Conservation (phyloP, 192 early-diverging fungal genomes). For the Coemansia sp. region DNA sequence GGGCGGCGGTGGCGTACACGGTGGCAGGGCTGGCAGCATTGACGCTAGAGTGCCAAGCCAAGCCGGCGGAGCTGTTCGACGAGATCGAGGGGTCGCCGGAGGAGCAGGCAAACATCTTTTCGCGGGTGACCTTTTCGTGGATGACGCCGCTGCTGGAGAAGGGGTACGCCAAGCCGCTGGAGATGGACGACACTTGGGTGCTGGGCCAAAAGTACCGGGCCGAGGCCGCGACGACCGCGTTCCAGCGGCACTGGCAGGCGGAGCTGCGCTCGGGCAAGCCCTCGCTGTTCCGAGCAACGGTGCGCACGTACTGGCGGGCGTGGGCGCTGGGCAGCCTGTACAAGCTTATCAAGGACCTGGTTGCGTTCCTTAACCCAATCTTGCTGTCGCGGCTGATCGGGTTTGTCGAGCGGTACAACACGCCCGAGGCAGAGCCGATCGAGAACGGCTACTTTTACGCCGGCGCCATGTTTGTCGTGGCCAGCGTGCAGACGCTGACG, state of each 20-base stretch:
- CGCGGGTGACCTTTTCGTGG: constrained; percentile 80
- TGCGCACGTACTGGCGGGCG: constrained; percentile 61
- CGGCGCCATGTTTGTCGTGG: constrained; percentile 72
- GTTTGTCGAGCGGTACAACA: constrained; percentile 60
- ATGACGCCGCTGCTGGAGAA: constrained; percentile 79
- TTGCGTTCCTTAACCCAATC: constrained; percentile 80
- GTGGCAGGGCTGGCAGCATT: constrained; percentile 27
- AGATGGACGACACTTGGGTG: constrained; percentile 74
- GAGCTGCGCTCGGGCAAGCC: constrained; percentile 61
- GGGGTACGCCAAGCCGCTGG: constrained; percentile 69
- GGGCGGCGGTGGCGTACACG: constrained; percentile 13
- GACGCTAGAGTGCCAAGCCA: constrained; percentile 30
- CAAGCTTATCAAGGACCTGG: constrained; percentile 74
- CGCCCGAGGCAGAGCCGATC: constrained; percentile 54
- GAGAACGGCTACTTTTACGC: constrained; percentile 80
- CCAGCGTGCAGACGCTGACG: constrained; percentile 73
- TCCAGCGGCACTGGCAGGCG: constrained; percentile 69
- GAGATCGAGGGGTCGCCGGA: constrained; percentile 60
- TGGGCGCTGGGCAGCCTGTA: constrained; percentile 74
- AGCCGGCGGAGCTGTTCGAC: constrained; percentile 19
- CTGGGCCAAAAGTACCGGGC: constrained; percentile 63
- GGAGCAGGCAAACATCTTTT: constrained; percentile 76
- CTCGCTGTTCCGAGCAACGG: constrained; percentile 62
- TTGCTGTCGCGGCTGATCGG: constrained; percentile 70
- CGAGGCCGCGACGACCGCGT: constrained; percentile 56